Base-by-base conservation (phyloP, 1,284 basidiomycete species). In the Pseudomicrostroma phylloplanum region DNA sequence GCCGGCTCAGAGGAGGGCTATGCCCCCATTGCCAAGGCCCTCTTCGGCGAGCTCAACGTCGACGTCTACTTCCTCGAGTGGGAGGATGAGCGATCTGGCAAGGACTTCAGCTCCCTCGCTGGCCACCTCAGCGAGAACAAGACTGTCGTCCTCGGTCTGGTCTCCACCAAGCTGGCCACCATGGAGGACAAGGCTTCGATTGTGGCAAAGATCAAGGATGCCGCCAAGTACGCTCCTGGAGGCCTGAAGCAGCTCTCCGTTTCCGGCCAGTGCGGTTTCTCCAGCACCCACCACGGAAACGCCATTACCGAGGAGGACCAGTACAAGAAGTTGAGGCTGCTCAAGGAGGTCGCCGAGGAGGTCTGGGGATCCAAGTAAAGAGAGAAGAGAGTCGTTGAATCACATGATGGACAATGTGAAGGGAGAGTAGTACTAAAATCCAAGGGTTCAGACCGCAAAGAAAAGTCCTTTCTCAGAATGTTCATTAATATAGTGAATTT, bases 51-150 rank as follows among this genome's bases (percentile, higher is more conserved):
- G 58, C 82, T 90, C 62, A 84, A 89, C 72, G 87, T 89, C n/a
- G 86, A 89, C 71, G 83, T 83, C 55, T 89, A 87, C 78, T 90
- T 88, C 67, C 75, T 82, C 58, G 89, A 91, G 80, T 91, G 89
- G 78, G 89, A 91, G 75, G 87, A 87, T 17, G 86, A 88, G 26
- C 85, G 88, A 0, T 88, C 88, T 55, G 83, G 85, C 62, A 90
- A 90, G 71, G 82, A 77, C 62, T 77, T 79, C 21, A 57, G 65
- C 19, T 53, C 64, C 0, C 64, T 70, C 17, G 39, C 19, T 12
- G 84, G 81, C 67, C 74, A 86, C 69, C 82, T 91, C 15, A 88
- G 89, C 0, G 80, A 81, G 36, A 82, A 86, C 79, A 90, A 89
- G 78, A 81, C 83, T 9, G 85, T 85, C 54, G 86, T 91, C 9